phyloP scores from a whole-genome alignment of 768 basidiomycete species.

The Saitozyma podzolica region DNA sequence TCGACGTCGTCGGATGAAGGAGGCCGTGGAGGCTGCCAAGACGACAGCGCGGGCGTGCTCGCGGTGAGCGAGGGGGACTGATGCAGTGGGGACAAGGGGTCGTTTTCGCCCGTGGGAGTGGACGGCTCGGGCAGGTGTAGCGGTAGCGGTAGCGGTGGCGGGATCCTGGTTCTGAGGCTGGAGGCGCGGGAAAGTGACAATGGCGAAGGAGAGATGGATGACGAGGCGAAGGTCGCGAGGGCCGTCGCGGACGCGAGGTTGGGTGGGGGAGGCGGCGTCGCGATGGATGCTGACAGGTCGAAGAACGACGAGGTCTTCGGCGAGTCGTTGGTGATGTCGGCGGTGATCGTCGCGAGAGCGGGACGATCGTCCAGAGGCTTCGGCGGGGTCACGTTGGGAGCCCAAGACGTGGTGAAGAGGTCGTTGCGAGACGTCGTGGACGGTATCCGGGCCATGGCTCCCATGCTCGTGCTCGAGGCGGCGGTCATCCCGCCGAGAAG shows the following conservation, averaged over 20 bases:
- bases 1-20: conserved; percentile 30
- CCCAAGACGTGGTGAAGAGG: conserved; percentile 16
- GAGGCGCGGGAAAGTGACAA: too few relatives aligned
- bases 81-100: conserved; percentile 42
- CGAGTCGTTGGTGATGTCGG: too few relatives aligned
- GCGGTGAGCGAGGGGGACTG: conserved; percentile 32
- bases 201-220: too few relatives aligned
- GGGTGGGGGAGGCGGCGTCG: background rate
- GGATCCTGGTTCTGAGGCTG: too few relatives aligned
- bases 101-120: conserved; percentile 4
- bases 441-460: background rate
- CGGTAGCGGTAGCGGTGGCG: background rate
- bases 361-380: conserved; percentile 2
- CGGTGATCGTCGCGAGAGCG: too few relatives aligned
- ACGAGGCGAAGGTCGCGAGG: too few relatives aligned
- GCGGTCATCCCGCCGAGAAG: too few relatives aligned
- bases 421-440: conserved; percentile 16
- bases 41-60: conserved; percentile 5
- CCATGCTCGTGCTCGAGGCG: background rate
- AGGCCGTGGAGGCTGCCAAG: conserved; percentile 38
- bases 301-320: background rate
- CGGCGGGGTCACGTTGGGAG: conserved; percentile 14
- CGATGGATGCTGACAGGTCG: background rate
- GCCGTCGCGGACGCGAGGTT: too few relatives aligned
- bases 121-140: conserved; percentile 12